A percentile compares a stretch with the other conserved stretches of the same genome.
These are phyloP conservation scores for Beauveria varroae DNA, from an alignment of 2,329 filamentous ascomycete species.

Conservation along the genomic window DNA sequence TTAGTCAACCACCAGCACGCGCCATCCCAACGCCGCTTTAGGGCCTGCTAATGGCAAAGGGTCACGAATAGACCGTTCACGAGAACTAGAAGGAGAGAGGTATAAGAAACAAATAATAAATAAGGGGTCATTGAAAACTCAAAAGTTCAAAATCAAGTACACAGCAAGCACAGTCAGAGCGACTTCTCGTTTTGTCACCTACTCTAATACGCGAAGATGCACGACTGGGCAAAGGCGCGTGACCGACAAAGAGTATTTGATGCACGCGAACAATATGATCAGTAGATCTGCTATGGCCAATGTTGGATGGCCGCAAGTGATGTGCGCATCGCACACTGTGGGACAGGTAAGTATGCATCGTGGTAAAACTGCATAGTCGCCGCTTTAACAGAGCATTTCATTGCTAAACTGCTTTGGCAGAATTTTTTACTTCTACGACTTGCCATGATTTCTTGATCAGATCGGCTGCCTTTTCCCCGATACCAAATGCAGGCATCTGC, in stretches of 20 bases:
- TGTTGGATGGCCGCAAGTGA: too few species aligned
- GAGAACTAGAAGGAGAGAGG: too few species aligned
- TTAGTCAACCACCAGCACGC: conserved; percentile 5
- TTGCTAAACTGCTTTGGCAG: background rate
- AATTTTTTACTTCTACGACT: background rate
- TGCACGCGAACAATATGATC: too few species aligned
- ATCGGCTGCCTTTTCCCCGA: conserved; percentile 44
- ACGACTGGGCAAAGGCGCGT: background rate
- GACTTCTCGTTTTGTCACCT: too few species aligned
- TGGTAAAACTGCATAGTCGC: background rate
- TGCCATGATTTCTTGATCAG: conserved; percentile 34
- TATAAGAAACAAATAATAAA: background rate
- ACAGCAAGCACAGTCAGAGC: too few species aligned
- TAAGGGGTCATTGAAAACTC: background rate
- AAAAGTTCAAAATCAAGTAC: too few species aligned
- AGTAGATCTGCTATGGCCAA: too few species aligned
- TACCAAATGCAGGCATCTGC: conserved; percentile 51
- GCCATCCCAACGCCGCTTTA: background rate
- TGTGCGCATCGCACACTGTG: too few species aligned
- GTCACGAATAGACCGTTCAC: too few species aligned
- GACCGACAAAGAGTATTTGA: background rate
- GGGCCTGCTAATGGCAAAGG: background rate
- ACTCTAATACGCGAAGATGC: background rate
- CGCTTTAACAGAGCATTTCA: background rate
- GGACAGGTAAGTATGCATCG: too few species aligned